Evolutionary conservation across 352 stramenopile genomes (phyloP), one percentile per base, ranked within the genome.

Genomic region (Phytopythium boreale): DNA sequence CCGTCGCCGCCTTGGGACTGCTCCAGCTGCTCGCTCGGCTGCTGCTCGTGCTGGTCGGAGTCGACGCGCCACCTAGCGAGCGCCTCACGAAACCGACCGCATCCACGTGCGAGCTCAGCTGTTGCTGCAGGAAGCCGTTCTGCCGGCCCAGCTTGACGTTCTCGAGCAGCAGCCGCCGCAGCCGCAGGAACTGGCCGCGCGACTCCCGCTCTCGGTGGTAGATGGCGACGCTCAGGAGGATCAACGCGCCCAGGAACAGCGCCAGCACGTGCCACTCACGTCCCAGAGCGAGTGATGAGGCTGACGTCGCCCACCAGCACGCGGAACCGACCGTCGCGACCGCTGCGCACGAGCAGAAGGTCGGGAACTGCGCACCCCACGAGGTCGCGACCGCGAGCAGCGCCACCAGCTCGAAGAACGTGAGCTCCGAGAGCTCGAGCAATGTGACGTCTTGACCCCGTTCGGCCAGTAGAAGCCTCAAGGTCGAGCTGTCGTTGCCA

Each of bases 81-180:
- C 11, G n/a, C 49, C 20, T 58, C n/a, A 71, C 71, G 68, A 82
- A 78, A 11, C 77, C 79, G 24, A 88, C 74, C 19, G 79, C 74
- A 41, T 90, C 76, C 17, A 90, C 72, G 60, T 87, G 74, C 9
- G 69, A 83, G 62, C 81, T 88, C 26, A 90, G 59, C 59, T 90
- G 81, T 44, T 79, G 77, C 62, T 89, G 79, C 79, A 89, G 84
- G 27, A 87, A 79, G 19, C 66, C 75, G 52, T 88, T 89, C 61
- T 89, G 82, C 61, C 80, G 70, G 34, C 68, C 59, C 31, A 89
- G 71, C 59, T 87, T 88, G 56, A 80, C 56, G 41, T 88, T 90
- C 62, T 89, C 82, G 11, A 90, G 71, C 66, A 88, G 66, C 26
- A 90, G 59, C 36, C 84, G 82, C 10, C 79, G 72, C n/a, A 87